phyloP scores from a whole-genome alignment of 2,329 filamentous ascomycete genomes.

The Lecanicillium sp. region DNA sequence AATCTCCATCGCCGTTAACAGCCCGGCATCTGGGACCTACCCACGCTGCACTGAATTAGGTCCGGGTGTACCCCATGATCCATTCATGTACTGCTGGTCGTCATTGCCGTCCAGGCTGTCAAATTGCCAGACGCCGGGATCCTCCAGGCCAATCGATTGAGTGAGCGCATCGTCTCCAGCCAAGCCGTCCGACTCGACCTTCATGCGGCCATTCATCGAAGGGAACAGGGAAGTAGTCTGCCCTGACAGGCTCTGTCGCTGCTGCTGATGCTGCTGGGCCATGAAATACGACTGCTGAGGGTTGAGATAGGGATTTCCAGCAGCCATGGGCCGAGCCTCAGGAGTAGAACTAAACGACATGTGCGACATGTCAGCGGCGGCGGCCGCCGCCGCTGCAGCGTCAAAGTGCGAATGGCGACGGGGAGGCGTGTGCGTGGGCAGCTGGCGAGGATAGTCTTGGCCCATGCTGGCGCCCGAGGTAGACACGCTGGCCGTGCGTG shows the following conservation, averaged over 20 bases:
- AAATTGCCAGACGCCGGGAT: conserved; percentile 1
- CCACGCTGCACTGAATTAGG: no score
- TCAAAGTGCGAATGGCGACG: conserved; percentile 15
- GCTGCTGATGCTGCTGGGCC: no score
- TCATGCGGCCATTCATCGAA: conserved; percentile 12
- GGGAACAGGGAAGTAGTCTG: conserved; percentile 12
- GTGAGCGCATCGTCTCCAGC: not conserved
- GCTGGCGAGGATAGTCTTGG: conserved; percentile 17
- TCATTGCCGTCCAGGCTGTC: not conserved
- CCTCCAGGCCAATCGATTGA: not conserved
- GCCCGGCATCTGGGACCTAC: no score
- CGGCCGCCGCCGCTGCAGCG: conserved; percentile 7
- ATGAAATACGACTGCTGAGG: conserved; percentile 14
- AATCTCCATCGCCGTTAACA: no score
- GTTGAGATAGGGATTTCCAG: conserved; percentile 7
- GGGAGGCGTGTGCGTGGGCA: conserved; percentile 14
- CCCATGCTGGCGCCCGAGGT: conserved; percentile 11
- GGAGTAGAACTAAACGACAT: conserved; percentile 8
- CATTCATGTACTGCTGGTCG: conserved; percentile 4
- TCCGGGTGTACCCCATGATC: no score
- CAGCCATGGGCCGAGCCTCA: conserved; percentile 8
- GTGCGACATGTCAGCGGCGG: conserved; percentile 10
- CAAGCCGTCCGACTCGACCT: conserved; percentile 10
- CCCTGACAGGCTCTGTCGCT: conserved; percentile 7
- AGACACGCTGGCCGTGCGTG: conserved; percentile 9